These are phyloP conservation scores for Cyberlindnera suaveolens DNA, from an alignment of 805 yeast genomes.

Conservation along the genomic window DNA sequence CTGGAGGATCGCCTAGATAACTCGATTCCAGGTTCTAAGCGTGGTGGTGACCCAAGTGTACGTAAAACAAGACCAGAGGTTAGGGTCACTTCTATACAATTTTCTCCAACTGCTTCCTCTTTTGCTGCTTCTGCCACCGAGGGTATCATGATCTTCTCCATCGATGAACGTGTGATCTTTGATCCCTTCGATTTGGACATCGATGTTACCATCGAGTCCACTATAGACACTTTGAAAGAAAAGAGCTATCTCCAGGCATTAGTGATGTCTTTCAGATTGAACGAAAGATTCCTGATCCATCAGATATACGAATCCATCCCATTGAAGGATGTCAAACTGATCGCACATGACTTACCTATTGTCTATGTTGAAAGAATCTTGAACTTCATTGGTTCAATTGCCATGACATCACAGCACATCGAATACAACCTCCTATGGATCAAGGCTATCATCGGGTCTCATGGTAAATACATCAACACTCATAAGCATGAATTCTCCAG, in stretches of 20 bases:
- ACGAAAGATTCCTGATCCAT: constrained; percentile 69
- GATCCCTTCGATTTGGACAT: constrained; percentile 95
- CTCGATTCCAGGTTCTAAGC: constrained; percentile 77
- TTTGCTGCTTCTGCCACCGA: constrained; percentile 96
- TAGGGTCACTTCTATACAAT: constrained; percentile 70
- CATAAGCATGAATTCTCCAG: constrained; percentile 59
- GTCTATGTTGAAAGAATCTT: constrained; percentile 69
- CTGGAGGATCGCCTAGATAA: constrained; percentile 73
- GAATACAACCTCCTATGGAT: constrained; percentile 86
- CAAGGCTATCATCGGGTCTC: constrained; percentile 55
- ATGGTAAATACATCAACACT: constrained; percentile 67
- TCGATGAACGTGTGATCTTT: constrained; percentile 67
- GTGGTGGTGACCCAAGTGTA: constrained; percentile 66
- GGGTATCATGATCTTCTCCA: constrained; percentile 77
- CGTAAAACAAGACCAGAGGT: constrained; percentile 75
- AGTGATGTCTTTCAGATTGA: constrained; percentile 90
- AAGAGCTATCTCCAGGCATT: constrained; percentile 63
- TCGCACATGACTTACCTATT: constrained; percentile 64
- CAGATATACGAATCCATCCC: constrained; percentile 72
- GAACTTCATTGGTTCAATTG: constrained; percentile 59
- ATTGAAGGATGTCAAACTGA: constrained; percentile 57
- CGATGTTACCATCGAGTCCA: constrained; percentile 82
- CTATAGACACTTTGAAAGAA: constrained; percentile 52
- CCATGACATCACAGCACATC: constrained; percentile 70
- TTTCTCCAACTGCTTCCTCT: constrained; percentile 84